These are phyloP conservation scores for Fraxinus cuspidata DNA, from an alignment of 257 asterid species.

Conservation along the genomic window DNA sequence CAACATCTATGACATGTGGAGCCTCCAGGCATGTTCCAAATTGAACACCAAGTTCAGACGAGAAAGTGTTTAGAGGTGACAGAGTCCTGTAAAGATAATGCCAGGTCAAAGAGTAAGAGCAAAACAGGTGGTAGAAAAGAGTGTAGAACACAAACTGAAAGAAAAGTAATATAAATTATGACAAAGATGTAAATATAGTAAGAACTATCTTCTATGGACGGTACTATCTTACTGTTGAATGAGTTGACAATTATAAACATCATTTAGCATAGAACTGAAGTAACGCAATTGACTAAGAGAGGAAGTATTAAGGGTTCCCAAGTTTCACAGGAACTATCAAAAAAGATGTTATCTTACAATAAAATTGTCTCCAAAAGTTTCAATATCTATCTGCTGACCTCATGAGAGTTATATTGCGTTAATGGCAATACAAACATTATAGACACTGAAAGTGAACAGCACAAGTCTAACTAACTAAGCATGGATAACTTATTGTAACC, in stretches of 20 bases:
- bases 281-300: conserved; percentile 10
- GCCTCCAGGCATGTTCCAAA: conserved; percentile 93
- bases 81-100: conserved; percentile 60
- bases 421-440: conserved; percentile 6
- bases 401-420: background rate
- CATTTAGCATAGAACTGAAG: conserved; percentile 3
- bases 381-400: conserved; percentile 14
- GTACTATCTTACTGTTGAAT: conserved; percentile 10
- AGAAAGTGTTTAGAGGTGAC: conserved; percentile 84
- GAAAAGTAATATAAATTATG: background rate
- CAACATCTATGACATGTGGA: conserved; percentile 87
- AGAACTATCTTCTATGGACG: background rate
- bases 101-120: background rate
- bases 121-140: conserved; percentile 10
- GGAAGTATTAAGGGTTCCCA: conserved; percentile 16
- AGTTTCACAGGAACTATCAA: conserved; percentile 5
- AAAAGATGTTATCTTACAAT: background rate
- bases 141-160: conserved; percentile 4
- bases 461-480: conserved; percentile 1
- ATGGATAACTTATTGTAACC: conserved; percentile 3
- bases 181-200: conserved; percentile 20
- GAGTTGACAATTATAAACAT: background rate
- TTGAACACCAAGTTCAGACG: conserved; percentile 94
- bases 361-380: conserved; percentile 17
- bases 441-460: conserved; percentile 10